These are phyloP conservation scores for Talaromyces verruculosus DNA, from an alignment of 2,329 filamentous ascomycete species.

Conservation along the genomic window DNA sequence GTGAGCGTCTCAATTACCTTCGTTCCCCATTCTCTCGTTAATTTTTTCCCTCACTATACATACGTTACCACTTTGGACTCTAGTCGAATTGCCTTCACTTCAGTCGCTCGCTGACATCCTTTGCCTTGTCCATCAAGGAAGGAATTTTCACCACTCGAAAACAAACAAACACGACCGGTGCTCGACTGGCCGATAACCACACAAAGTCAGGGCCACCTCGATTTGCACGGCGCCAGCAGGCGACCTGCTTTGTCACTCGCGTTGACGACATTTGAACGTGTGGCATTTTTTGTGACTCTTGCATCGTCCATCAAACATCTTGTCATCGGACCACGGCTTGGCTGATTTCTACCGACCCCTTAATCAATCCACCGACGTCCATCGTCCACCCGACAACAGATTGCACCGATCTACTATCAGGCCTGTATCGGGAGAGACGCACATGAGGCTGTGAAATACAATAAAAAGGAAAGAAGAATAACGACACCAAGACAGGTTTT, in stretches of 20 bases:
- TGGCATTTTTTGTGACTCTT: not conserved
- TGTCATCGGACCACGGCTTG: slow-evolving; percentile 20
- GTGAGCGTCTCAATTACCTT: not conserved
- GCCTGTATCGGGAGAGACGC: slow-evolving; percentile 18
- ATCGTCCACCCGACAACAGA: not conserved
- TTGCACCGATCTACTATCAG: not conserved
- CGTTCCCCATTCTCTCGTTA: slow-evolving; percentile 17
- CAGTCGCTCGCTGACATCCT: slow-evolving; percentile 11
- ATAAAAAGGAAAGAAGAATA: not conserved
- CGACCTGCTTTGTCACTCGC: slow-evolving; percentile 15
- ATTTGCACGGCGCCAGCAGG: slow-evolving; percentile 17
- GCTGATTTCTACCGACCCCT: not conserved
- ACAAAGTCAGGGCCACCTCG: slow-evolving; percentile 14
- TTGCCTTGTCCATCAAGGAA: slow-evolving; percentile 12
- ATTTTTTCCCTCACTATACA: not conserved
- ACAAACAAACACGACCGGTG: slow-evolving; percentile 8
- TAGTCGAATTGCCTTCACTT: slow-evolving; percentile 1
- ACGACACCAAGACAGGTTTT: not conserved
- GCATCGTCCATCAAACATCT: slow-evolving; percentile 10
- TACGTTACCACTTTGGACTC: not conserved
- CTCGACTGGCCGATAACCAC: not conserved
- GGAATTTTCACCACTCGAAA: not conserved
- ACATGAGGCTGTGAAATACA: not conserved
- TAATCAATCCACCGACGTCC: not conserved
- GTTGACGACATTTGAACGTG: not conserved